These are phyloP conservation scores for Vickermania spadyakhi DNA, from an alignment of 208 protist genomes.

Conservation along the genomic window DNA sequence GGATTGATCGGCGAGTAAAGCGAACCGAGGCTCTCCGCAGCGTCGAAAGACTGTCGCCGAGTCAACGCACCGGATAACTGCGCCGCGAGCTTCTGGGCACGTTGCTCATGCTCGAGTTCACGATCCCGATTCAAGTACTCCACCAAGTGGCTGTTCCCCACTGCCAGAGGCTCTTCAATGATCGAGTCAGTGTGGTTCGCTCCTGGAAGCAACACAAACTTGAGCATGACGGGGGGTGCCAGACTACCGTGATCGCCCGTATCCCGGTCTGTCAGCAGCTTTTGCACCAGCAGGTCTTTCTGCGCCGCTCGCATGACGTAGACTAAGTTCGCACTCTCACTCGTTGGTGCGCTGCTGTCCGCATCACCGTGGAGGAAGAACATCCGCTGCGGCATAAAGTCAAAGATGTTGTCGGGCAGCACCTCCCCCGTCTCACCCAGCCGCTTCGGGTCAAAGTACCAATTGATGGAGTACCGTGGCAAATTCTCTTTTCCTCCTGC, in stretches of 20 bases:
- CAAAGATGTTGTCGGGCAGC: constrained; percentile 75
- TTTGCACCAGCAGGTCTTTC: constrained; percentile 25
- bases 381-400: constrained; percentile 69
- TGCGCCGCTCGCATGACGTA: constrained; percentile 60
- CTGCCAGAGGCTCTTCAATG: constrained; percentile 61
- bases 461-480: constrained; percentile 23
- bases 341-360: constrained; percentile 63
- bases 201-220: constrained; percentile 58
- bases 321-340: constrained; percentile 67
- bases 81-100: too few relatives aligned
- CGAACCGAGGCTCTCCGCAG: not conserved
- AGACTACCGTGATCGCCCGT: constrained; percentile 6
- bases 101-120: not conserved
- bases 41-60: not conserved
- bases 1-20: not conserved
- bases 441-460: constrained; percentile 63
- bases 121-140: constrained; percentile 37
- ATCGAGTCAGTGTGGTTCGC: constrained; percentile 77
- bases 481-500: constrained; percentile 28
- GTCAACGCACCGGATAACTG: not conserved
- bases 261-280: not conserved
- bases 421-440: constrained; percentile 40
- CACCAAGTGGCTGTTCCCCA: constrained; percentile 45
- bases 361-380: constrained; percentile 78
- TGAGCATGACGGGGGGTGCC: constrained; percentile 30